Base-by-base conservation (phyloP, 202 grass and related monocot genomes). In the Digitaria exilis region DNA sequence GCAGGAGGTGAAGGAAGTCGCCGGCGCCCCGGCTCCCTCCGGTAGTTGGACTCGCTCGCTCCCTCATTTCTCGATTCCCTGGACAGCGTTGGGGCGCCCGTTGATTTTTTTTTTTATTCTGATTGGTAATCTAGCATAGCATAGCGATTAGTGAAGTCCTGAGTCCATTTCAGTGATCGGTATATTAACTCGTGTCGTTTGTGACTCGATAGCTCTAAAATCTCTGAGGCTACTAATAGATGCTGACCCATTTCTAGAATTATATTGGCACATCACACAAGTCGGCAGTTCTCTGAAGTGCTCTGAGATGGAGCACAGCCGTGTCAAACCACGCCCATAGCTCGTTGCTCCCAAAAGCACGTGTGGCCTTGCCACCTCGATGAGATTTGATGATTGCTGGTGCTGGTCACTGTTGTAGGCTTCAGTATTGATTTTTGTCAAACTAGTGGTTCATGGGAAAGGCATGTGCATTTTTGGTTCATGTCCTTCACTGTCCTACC, bases 1-100 rank as follows among this genome's bases (percentile, higher is more conserved):
- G 9, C 88, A 90, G 82, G 76, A 76, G 79, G 74, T 90, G 68
- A 90, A 90, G 84, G 84, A 90, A 81, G 79, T 81, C 52, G 68
- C 78, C 35, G 63, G 29, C 62, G 32, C 87, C 78, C 24, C 88
- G 24, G 71, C 79, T 68, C 67, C 79, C 60, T 44, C 88, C 16
- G 84, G 88, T 90, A 61, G 66, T 26, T 41, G 15, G 32, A 50
- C 59, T 70, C 48, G n/a, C n/a, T n/a, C n/a, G 11, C 18, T 35
- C 70, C 9, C 5, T 73, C 13, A 52, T 73, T 51, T 21, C 0
- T 72, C 69, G 6, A 13, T 31, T 32, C 2, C 17, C 18, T 17
- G 4, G 19, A 72, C 45, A 26, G 45, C 17, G 45, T 32, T 32
- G 69, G 25, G 18, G 8, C 37, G 37, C 37, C 44, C 19, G 75